A percentile compares a stretch with the other conserved stretches of the same genome.
phyloP scores from a whole-genome alignment of 106 monocot species.

The Alisma plantagoaquatica region DNA sequence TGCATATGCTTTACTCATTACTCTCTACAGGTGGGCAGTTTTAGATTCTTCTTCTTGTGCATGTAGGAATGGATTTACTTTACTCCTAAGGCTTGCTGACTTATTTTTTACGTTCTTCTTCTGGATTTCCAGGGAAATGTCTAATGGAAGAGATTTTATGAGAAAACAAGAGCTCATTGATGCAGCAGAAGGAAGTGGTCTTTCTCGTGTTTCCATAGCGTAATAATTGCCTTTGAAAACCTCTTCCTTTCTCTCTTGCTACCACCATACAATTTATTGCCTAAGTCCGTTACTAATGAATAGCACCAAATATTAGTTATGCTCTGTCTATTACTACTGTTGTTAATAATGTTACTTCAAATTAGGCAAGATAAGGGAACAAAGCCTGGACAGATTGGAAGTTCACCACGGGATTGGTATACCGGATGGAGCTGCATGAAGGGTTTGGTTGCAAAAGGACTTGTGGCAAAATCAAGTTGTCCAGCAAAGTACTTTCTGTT shows the following conservation, averaged over 20 bases:
- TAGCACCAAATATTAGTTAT: too few relatives aligned
- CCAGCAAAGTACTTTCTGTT: conserved; percentile 67
- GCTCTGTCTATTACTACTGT: too few relatives aligned
- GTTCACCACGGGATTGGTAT: conserved; percentile 76
- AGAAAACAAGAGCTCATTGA: conserved; percentile 85
- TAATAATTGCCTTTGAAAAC: too few relatives aligned
- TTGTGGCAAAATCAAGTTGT: conserved; percentile 78
- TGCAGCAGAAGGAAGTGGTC: conserved; percentile 91
- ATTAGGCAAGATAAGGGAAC: conserved; percentile 57
- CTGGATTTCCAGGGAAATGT: conserved; percentile 29
- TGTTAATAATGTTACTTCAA: too few relatives aligned
- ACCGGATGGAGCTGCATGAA: conserved; percentile 97
- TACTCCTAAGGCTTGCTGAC: too few relatives aligned
- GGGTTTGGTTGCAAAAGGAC: conserved; percentile 64
- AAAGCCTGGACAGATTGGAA: conserved; percentile 62
- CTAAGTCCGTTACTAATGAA: too few relatives aligned
- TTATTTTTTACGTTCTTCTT: too few relatives aligned
- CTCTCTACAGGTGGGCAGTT: conserved; percentile 60
- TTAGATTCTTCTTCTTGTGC: not conserved
- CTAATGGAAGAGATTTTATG: conserved; percentile 60
- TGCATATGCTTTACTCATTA: conserved; percentile 82
- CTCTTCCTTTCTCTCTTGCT: too few relatives aligned
- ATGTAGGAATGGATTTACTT: too few relatives aligned
- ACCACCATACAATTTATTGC: too few relatives aligned
- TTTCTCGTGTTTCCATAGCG: conserved; percentile 65